Conservation (phyloP, 2,329 filamentous ascomycete species). For the Xylaria sp. region DNA sequence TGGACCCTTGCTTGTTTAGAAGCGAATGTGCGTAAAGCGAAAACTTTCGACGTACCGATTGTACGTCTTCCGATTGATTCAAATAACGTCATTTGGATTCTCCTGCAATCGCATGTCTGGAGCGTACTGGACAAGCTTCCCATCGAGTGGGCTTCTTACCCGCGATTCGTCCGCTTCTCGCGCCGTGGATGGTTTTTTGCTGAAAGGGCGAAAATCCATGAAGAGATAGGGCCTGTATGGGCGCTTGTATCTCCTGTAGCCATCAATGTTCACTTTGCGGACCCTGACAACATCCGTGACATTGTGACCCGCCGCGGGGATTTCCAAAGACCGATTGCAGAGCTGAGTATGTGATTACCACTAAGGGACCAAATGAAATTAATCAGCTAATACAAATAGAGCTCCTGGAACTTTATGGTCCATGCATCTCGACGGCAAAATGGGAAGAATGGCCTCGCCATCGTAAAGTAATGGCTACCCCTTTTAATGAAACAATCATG, state of each 20-base stretch:
- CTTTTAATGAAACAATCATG: slow-evolving; percentile 49
- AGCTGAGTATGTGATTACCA: slow-evolving; percentile 33
- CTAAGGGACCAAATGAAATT: background rate
- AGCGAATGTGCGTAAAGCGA: slow-evolving; percentile 42
- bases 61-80: slow-evolving; percentile 43
- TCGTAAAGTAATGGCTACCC: slow-evolving; percentile 44
- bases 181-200: slow-evolving; percentile 44
- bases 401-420: slow-evolving; percentile 47
- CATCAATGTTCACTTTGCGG: slow-evolving; percentile 41
- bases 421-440: slow-evolving; percentile 46
- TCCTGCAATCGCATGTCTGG: slow-evolving; percentile 43
- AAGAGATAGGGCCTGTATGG: slow-evolving; percentile 43
- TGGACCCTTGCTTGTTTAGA: slow-evolving; percentile 43
- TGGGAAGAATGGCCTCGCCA: slow-evolving; percentile 50
- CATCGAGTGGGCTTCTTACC: slow-evolving; percentile 42
- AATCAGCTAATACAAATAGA: slow-evolving; percentile 34
- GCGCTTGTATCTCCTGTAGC: slow-evolving; percentile 42
- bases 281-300: slow-evolving; percentile 42
- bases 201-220: slow-evolving; percentile 31
- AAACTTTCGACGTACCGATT: slow-evolving; percentile 37
- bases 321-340: slow-evolving; percentile 41
- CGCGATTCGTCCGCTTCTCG: slow-evolving; percentile 42
- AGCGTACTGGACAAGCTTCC: slow-evolving; percentile 38
- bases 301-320: slow-evolving; percentile 41
- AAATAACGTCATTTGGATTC: slow-evolving; percentile 43